Base-by-base conservation (phyloP, 257 asterid genomes). In the Solanum virginianum region DNA sequence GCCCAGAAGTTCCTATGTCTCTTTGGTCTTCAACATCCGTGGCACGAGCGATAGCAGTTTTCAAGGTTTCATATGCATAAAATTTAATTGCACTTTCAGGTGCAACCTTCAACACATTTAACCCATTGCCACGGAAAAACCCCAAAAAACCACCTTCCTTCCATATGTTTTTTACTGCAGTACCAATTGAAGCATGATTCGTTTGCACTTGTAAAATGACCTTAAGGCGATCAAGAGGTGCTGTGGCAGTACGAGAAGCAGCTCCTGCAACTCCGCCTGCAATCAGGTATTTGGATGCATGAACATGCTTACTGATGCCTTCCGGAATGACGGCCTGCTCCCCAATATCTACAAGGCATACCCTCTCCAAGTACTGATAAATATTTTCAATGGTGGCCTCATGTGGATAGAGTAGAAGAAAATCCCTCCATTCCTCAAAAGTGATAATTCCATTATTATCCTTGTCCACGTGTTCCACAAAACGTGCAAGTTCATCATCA, bases 241-340 rank as follows among this genome's bases (percentile, higher is more conserved):
- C 99, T 47, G 99, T 97, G 56, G 95, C 95, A 18, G 98, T 95
- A 63, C 99, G 99, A 80, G 99, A 97, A 83, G 98, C 94, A 16
- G 94, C 98, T 79, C 99, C 99, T 79, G 99, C 99, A 84, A 97
- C 98, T 71, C 98, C 99, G 49, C 99, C 99, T 0, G 99, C 99
- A 71, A 97, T 92, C 86, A 97, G 86, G 86, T 95, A 97, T 75
- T 93, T 97, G 80, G 93, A 62, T 32, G 99, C 99, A 84, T 93
- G 92, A 41, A 92, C 98, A 85, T 95, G 99, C 86, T 91, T 95
- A 91, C 98, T 95, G 88, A 97, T 93, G 90, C 99, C 99, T 89
- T 92, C 95, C 17, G 99, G 99, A 86, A 97, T 94, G 82, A 95
- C 99, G 6, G 99, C 96, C 18, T 94, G 98, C 80, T 97, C 99